Evolutionary conservation across 2,329 filamentous ascomycete species (phyloP).

Genomic region (Fusarium sp.): DNA sequence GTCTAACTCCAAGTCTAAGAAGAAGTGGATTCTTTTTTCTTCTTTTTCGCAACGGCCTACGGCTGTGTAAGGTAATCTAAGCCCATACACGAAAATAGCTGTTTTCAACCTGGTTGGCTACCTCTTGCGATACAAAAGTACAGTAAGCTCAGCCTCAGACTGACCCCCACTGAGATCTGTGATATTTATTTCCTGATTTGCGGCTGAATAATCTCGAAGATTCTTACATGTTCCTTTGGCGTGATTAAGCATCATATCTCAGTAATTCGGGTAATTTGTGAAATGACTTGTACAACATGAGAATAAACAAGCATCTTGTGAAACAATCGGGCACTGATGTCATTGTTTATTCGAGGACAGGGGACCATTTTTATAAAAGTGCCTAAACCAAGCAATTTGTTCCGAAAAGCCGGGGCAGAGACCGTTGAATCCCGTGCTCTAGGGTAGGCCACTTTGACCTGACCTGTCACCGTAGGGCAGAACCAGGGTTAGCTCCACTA

Average conservation of each 20-base stretch:
- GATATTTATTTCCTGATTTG: slow-evolving; percentile 7
- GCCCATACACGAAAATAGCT: slow-evolving; percentile 20
- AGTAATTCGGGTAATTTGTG: neutral
- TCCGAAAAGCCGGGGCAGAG: slow-evolving; percentile 2
- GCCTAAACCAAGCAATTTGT: neutral
- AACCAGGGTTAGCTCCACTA: slow-evolving; percentile 18
- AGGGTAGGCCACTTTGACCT: slow-evolving; percentile 20
- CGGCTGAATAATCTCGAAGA: slow-evolving; percentile 28
- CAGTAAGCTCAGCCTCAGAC: slow-evolving; percentile 23
- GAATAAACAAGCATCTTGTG: slow-evolving; percentile 9
- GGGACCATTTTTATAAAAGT: neutral
- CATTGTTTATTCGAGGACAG: slow-evolving; percentile 25
- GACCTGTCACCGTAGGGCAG: slow-evolving; percentile 5
- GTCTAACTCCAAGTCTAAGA: neutral
- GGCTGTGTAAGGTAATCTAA: slow-evolving; percentile 27
- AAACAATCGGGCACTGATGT: slow-evolving; percentile 33
- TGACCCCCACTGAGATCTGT: slow-evolving; percentile 12
- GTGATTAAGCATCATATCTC: slow-evolving; percentile 11
- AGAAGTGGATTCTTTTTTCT: slow-evolving; percentile 1
- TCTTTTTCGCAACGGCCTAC: neutral
- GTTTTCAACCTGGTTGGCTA: slow-evolving; percentile 24
- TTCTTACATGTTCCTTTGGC: slow-evolving; percentile 5
- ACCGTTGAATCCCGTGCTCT: neutral
- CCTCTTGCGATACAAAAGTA: slow-evolving; percentile 21
- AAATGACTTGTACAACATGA: neutral